These are phyloP conservation scores for Alternaria ethzedia DNA, from an alignment of 2,329 filamentous ascomycete genomes.

Conservation along the genomic window DNA sequence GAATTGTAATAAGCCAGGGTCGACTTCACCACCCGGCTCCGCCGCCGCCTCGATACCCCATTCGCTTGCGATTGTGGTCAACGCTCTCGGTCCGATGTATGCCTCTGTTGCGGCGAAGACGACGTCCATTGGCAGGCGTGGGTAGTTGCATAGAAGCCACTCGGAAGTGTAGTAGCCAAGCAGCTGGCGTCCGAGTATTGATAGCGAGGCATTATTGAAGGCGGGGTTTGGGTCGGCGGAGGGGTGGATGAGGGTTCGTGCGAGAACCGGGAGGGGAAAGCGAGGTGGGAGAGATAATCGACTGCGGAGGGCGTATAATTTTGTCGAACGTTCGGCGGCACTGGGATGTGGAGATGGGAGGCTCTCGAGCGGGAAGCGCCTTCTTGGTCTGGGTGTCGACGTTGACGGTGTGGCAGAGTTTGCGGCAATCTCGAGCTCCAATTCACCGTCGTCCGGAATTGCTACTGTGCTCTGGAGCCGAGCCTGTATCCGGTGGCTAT, in stretches of 20 bases:
- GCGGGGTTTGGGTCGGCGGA: conserved; percentile 79
- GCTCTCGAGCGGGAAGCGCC: conserved; percentile 37
- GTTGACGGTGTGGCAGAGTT: conserved; percentile 4
- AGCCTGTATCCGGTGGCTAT: conserved; percentile 40
- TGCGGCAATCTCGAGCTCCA: conserved; percentile 21
- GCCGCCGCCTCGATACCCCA: conserved; percentile 94
- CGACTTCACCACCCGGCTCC: conserved; percentile 86
- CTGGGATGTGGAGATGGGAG: conserved; percentile 75
- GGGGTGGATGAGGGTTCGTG: conserved; percentile 81
- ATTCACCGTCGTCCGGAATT: conserved; percentile 11
- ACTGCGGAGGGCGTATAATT: conserved; percentile 90
- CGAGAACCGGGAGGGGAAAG: conserved; percentile 85
- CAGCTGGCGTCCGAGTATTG: conserved; percentile 80
- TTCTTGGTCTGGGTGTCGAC: conserved; percentile 11
- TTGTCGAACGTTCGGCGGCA: conserved; percentile 75
- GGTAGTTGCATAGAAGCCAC: conserved; percentile 85
- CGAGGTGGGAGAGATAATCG: conserved; percentile 81
- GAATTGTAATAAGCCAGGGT: conserved; percentile 89
- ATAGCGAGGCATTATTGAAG: conserved; percentile 89
- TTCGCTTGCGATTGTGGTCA: conserved; percentile 75
- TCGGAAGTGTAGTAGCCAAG: conserved; percentile 90
- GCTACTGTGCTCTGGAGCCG: conserved; percentile 29
- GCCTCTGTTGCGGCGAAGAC: conserved; percentile 85
- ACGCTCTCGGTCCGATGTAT: conserved; percentile 77
- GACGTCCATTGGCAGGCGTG: conserved; percentile 87